Percentiles rank a stretch among this genome's conserved stretches.
phyloP scores from a whole-genome alignment of 345 rosid species.

The Kandelia obovata region DNA sequence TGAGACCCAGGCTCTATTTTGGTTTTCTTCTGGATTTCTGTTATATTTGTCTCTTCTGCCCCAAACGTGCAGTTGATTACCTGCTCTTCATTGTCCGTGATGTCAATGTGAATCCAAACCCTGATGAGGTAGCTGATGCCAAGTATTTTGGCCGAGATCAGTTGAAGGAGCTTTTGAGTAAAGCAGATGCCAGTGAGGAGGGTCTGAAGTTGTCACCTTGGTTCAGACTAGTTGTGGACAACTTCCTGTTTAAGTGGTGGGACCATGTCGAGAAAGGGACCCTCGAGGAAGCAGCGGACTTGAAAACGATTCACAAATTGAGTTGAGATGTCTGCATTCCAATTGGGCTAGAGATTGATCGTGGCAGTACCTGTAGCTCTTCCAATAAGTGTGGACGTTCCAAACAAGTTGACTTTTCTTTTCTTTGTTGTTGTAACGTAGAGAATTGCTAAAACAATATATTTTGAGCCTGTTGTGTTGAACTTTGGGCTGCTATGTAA shows the following conservation, averaged over 20 bases:
- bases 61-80: slow-evolving; percentile 69
- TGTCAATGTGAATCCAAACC: slow-evolving; percentile 66
- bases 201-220: slow-evolving; percentile 86
- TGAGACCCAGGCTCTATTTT: no score
- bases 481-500: neutral
- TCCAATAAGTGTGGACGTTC: slow-evolving; percentile 15
- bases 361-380: neutral
- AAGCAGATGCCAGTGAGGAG: slow-evolving; percentile 82
- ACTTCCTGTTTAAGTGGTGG: slow-evolving; percentile 97
- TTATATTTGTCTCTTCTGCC: neutral
- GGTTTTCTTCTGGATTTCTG: neutral
- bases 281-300: slow-evolving; percentile 58
- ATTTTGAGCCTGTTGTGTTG: neutral
- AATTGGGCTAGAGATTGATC: neutral
- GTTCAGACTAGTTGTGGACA: slow-evolving; percentile 89
- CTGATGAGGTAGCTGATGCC: slow-evolving; percentile 78
- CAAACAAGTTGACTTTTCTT: neutral
- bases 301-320: slow-evolving; percentile 78
- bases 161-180: slow-evolving; percentile 75
- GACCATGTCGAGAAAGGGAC: slow-evolving; percentile 76
- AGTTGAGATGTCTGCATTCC: slow-evolving; percentile 11
- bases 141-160: slow-evolving; percentile 75
- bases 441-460: neutral
- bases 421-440: neutral
- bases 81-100: slow-evolving; percentile 79